A percentile compares a stretch with the other conserved stretches of the same genome.
These are phyloP conservation scores for Puccinia triticina DNA, from an alignment of 1,284 basidiomycete genomes.

Conservation along the genomic window DNA sequence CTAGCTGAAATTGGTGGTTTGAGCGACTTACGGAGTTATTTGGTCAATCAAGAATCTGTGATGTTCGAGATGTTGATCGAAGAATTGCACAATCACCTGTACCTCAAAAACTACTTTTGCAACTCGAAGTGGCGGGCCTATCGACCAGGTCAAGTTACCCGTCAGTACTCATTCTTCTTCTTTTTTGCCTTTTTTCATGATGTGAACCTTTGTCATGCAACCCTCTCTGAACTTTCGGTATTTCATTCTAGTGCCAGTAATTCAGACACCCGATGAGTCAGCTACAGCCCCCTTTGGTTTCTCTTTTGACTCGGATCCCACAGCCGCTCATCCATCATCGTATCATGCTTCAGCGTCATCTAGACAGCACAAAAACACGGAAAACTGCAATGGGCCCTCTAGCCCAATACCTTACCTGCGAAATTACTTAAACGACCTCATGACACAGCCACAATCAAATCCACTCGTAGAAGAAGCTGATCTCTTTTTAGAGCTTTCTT, in stretches of 20 bases:
- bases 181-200: not conserved
- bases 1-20: constrained; percentile 93
- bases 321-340: constrained; percentile 34
- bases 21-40: constrained; percentile 82
- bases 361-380: not conserved
- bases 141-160: constrained; percentile 72
- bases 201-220: constrained; percentile 8
- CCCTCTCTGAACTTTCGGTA: constrained; percentile 27
- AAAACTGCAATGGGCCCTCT: constrained; percentile 1
- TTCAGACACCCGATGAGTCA: constrained; percentile 56
- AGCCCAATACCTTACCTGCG: constrained; percentile 52
- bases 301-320: constrained; percentile 28
- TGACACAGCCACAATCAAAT: constrained; percentile 74
- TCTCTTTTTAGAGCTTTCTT: constrained; percentile 52
- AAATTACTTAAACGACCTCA: constrained; percentile 72
- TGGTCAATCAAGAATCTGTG: constrained; percentile 83
- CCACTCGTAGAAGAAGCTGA: constrained; percentile 71
- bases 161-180: constrained; percentile 64
- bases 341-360: constrained; percentile 43
- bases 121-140: constrained; percentile 89
- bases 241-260: constrained; percentile 60
- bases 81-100: constrained; percentile 95
- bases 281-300: constrained; percentile 40
- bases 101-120: constrained; percentile 94
- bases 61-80: constrained; percentile 89